Percentiles rank a stretch among this genome's conserved stretches.
phyloP scores from a whole-genome alignment of 176 grass and related monocot genomes.

The Hsuehochloa calcarea region DNA sequence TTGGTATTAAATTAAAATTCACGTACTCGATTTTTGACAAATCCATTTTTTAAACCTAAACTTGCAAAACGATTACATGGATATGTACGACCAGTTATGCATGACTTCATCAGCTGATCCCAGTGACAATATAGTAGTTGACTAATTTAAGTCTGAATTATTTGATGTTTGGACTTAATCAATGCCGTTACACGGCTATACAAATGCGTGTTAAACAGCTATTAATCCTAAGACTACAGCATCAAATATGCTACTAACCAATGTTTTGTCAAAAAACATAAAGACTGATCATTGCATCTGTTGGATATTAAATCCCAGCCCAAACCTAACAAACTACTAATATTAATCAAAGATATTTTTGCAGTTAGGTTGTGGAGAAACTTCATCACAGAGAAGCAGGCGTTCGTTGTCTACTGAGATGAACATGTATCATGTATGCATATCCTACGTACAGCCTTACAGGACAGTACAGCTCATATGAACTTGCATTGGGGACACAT shows the following conservation, averaged over 20 bases:
- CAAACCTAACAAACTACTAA: conserved; percentile 28
- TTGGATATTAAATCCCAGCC: conserved; percentile 20
- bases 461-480: conserved; percentile 39
- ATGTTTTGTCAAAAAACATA: neutral
- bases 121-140: neutral
- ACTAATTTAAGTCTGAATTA: neutral
- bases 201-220: conserved; percentile 11
- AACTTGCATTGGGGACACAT: conserved; percentile 23
- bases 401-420: conserved; percentile 5
- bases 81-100: conserved; percentile 3
- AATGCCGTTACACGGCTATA: neutral
- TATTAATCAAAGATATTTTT: conserved; percentile 17
- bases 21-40: neutral
- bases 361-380: conserved; percentile 20
- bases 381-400: conserved; percentile 6
- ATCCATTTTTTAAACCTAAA: neutral
- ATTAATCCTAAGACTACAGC: conserved; percentile 11
- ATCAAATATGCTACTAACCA: conserved; percentile 4
- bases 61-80: neutral
- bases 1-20: neutral
- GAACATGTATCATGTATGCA: conserved; percentile 22
- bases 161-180: conserved; percentile 1
- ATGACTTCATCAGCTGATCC: neutral
- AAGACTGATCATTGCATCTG: conserved; percentile 8
- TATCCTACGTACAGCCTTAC: conserved; percentile 3